Evolutionary conservation across 2,329 filamentous ascomycete genomes (phyloP).

Genomic region (Teratosphaeria zuluensis): DNA sequence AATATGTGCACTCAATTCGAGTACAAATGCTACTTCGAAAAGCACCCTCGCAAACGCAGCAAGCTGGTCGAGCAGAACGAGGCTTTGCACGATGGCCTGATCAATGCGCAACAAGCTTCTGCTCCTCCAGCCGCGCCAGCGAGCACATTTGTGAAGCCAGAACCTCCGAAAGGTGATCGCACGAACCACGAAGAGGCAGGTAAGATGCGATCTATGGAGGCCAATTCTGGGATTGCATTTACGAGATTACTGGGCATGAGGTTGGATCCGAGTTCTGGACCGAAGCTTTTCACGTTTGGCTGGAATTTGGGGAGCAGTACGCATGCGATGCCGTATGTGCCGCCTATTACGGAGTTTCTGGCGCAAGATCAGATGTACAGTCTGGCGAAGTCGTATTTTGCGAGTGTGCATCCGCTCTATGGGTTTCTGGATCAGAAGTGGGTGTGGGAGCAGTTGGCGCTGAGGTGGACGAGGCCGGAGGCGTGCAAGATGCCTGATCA

Average conservation of each 20-base stretch:
- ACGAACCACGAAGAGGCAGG: constrained; percentile 18
- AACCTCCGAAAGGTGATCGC: constrained; percentile 9
- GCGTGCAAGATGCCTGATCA: constrained; percentile 18
- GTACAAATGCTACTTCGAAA: constrained; percentile 42
- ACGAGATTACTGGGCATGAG: constrained; percentile 43
- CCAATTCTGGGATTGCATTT: constrained; percentile 50
- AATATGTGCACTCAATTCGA: constrained; percentile 45
- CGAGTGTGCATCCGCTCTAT: constrained; percentile 45
- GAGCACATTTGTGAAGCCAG: constrained; percentile 3
- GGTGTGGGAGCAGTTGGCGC: constrained; percentile 15
- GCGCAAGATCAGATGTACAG: constrained; percentile 39
- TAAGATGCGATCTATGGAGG: constrained; percentile 40
- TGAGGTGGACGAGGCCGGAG: constrained; percentile 16
- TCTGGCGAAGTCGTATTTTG: constrained; percentile 42
- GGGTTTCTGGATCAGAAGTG: constrained; percentile 36
- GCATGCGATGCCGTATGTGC: constrained; percentile 10
- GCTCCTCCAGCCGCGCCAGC: constrained; percentile 2
- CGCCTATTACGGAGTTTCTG: constrained; percentile 36
- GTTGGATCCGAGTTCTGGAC: constrained; percentile 44
- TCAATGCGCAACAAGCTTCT: constrained; percentile 4
- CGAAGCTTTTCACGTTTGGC: constrained; percentile 46
- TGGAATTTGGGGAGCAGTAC: constrained; percentile 41
- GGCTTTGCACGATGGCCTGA: constrained; percentile 7
- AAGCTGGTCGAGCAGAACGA: constrained; percentile 25
- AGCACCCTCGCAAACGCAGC: constrained; percentile 26